Evolutionary conservation across 108 stramenopile species (phyloP).

Genomic region (Fistulifera pelliculosa): DNA sequence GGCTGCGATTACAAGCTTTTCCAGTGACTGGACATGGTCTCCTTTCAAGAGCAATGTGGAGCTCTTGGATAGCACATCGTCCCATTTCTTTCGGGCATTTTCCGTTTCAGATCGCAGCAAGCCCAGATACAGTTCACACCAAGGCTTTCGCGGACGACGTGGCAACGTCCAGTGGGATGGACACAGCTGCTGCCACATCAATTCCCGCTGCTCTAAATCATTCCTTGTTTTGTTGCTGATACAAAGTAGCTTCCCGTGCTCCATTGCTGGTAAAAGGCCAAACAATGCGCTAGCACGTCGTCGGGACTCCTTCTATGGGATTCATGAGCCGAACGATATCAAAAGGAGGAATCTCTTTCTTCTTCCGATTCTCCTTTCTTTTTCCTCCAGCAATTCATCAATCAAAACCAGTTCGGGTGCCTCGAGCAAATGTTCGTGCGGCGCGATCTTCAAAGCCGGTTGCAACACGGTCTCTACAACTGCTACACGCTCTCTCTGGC

Average conservation of each 20-base stretch:
- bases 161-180: constrained; percentile 67
- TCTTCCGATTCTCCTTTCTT: constrained; percentile 24
- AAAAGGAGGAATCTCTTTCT: constrained; percentile 22
- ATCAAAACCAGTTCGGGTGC: constrained; percentile 43
- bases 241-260: constrained; percentile 47
- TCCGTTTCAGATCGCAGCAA: constrained; percentile 41
- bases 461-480: too few relatives aligned
- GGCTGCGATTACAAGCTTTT: constrained; percentile 50
- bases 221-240: constrained; percentile 30
- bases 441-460: too few relatives aligned
- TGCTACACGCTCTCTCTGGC: constrained; percentile 24
- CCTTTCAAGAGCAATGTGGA: constrained; percentile 41
- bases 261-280: constrained; percentile 38
- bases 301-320: constrained; percentile 45
- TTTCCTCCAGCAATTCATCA: constrained; percentile 56
- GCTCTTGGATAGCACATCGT: constrained; percentile 53
- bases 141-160: constrained; percentile 66
- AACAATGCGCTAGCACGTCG: constrained; percentile 47
- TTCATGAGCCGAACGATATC: constrained; percentile 61
- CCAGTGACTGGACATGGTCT: constrained; percentile 52
- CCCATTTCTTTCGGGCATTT: constrained; percentile 46
- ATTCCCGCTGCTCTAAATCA: constrained; percentile 39
- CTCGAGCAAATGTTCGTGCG: constrained; percentile 2
- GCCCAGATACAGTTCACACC: constrained; percentile 62
- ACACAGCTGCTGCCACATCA: constrained; percentile 55